phyloP scores from a whole-genome alignment of 495 filamentous ascomycete genomes.

The Xylaria intraflava region DNA sequence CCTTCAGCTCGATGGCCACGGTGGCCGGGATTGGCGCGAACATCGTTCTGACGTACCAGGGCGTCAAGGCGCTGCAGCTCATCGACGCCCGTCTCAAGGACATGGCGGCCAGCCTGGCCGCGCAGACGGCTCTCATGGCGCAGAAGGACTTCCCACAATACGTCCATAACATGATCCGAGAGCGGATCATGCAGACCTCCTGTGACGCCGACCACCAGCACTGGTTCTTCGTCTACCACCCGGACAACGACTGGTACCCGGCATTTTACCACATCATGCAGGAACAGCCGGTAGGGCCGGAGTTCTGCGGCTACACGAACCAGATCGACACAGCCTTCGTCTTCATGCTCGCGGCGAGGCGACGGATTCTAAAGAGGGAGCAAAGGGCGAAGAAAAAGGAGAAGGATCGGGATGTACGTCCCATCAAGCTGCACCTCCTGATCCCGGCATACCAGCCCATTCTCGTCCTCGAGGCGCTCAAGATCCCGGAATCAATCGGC shows the following conservation, averaged over 20 bases:
- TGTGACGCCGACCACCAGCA: conserved; percentile 9
- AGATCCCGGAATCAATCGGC: conserved; percentile 16
- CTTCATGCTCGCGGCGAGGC: conserved; percentile 16
- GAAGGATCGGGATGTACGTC: not conserved
- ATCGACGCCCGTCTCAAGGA: conserved; percentile 46
- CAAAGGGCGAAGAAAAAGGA: not conserved
- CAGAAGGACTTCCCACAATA: conserved; percentile 16
- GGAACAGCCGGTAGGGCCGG: conserved; percentile 14
- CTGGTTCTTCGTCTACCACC: conserved; percentile 20
- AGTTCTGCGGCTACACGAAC: conserved; percentile 21
- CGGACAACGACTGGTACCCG: conserved; percentile 21
- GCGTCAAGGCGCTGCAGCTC: conserved; percentile 56
- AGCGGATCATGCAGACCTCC: conserved; percentile 15
- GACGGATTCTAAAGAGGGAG: conserved; percentile 3
- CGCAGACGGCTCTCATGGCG: conserved; percentile 16
- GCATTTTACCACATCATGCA: conserved; percentile 18
- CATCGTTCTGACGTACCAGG: conserved; percentile 40
- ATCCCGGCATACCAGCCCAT: conserved; percentile 20
- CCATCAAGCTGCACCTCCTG: conserved; percentile 15
- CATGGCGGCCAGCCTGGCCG: conserved; percentile 11
- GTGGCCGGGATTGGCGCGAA: conserved; percentile 15
- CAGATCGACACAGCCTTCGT: conserved; percentile 21
- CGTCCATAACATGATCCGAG: conserved; percentile 20
- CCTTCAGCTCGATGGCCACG: conserved; percentile 12
- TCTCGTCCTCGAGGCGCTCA: conserved; percentile 16